These are phyloP conservation scores for Cyberlindnera saturnus DNA, from an alignment of 805 yeast genomes.

Conservation along the genomic window DNA sequence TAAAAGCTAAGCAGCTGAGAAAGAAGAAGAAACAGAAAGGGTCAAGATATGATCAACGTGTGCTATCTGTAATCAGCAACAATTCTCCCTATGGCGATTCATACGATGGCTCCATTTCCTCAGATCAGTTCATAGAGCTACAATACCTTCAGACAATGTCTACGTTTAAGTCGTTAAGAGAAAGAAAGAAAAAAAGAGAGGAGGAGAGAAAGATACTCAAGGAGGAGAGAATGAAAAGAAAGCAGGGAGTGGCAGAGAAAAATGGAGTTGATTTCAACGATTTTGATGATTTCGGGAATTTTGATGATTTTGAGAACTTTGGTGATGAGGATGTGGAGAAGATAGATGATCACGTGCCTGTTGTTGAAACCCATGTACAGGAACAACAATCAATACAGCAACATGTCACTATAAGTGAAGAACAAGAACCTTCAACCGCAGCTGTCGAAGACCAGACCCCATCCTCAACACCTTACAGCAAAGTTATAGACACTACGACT, in stretches of 20 bases:
- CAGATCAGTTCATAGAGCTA: conserved; percentile 25
- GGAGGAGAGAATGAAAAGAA: conserved; percentile 9
- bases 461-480: no score
- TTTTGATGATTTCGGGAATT: conserved; percentile 27
- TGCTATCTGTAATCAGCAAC: conserved; percentile 4
- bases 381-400: no score
- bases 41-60: neutral
- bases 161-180: conserved; percentile 28
- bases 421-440: no score
- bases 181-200: conserved; percentile 26
- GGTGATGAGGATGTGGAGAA: conserved; percentile 11
- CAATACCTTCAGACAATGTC: conserved; percentile 26
- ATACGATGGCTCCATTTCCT: conserved; percentile 1
- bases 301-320: conserved; percentile 21
- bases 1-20: conserved; percentile 20
- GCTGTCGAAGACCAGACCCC: no score
- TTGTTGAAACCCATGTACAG: no score
- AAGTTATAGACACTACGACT: no score
- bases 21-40: neutral
- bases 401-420: no score
- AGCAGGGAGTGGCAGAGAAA: conserved; percentile 3
- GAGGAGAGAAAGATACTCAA: conserved; percentile 16
- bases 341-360: neutral
- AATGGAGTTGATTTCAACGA: conserved; percentile 7
- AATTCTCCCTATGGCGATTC: conserved; percentile 12